Conservation (phyloP, 495 filamentous ascomycete species). For the Talaromyces stipitatus region DNA sequence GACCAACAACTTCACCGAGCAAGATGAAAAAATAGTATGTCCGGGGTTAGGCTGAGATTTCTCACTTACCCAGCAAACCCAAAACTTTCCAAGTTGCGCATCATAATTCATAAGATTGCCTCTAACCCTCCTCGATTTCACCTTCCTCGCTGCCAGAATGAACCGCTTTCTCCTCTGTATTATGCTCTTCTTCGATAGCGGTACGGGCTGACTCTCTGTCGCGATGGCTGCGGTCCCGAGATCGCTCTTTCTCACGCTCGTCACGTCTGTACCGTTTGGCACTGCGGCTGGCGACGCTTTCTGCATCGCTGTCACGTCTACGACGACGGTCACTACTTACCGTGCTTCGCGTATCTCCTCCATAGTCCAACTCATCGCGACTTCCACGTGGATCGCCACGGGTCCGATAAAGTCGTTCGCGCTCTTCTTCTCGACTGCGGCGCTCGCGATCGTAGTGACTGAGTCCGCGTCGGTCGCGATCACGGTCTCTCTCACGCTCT, state of each 20-base stretch:
- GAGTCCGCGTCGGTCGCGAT: constrained; percentile 36
- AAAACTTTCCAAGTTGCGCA: background rate
- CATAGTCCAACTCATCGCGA: constrained; percentile 80
- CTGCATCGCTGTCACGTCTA: constrained; percentile 67
- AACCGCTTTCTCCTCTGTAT: constrained; percentile 59
- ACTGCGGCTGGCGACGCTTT: constrained; percentile 58
- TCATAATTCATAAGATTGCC: background rate
- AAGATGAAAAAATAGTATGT: background rate
- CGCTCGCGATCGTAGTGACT: constrained; percentile 64
- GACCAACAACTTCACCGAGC: background rate
- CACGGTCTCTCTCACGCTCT: constrained; percentile 48
- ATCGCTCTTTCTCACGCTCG: constrained; percentile 27
- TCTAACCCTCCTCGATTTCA: constrained; percentile 92
- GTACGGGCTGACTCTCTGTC: constrained; percentile 51
- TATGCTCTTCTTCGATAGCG: constrained; percentile 28
- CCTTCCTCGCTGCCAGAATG: constrained; percentile 93
- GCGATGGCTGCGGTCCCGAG: constrained; percentile 42
- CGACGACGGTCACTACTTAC: constrained; percentile 48
- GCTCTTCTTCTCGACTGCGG: constrained; percentile 74
- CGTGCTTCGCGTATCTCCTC: constrained; percentile 62
- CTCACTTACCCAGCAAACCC: background rate
- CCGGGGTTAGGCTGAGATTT: background rate
- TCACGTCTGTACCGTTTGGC: constrained; percentile 38
- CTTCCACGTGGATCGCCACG: constrained; percentile 68
- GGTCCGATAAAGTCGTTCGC: constrained; percentile 75